Evolutionary conservation across 208 protist species (phyloP), one percentile per base, ranked within the genome.

Genomic region (Lotmaria passim): DNA sequence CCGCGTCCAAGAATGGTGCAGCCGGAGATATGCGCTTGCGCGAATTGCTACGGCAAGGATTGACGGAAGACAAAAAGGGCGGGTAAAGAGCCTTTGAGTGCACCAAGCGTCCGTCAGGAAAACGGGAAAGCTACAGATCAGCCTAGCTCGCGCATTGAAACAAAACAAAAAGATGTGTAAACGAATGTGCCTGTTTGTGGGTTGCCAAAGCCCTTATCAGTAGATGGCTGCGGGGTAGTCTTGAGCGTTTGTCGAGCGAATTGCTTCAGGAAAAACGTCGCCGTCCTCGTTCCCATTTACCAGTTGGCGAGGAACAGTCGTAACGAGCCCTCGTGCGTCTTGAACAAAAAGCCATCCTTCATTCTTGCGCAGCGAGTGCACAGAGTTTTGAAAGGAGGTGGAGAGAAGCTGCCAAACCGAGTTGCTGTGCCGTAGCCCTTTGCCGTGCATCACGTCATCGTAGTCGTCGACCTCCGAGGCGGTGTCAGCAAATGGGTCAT

Each of bases 331-430:
- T 30, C 66, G 33, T 28, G 75, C 63, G 47, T 85, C 70, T 41
- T 81, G 70, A 8, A 81, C 75, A 30, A 78, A 79, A 47, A 81
- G 63, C 79, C 70, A 79, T 0, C 72, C 76, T 33, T 85, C 79
- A 21, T 79, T 75, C 48, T 85, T 81, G 41, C 72, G 76, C 11
- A 81, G 56, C 1, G 79, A 79, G 30, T 69, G 65, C 12, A 81
- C 69, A 7, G 79, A 81, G 17, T 78, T 68, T 23, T 69, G 58
- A 39, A 74, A 81, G 15, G 75, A 78, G 7, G 63, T 74, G 28
- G 53, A 77, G 26, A 68, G 51, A 24, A 77, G 67, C 61, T 75
- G 36, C 50, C 59, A 59, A 21, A 63, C 21, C 12, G 73, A 62
- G 43, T 43, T 44, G 70, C 63, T 69, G 58, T 67, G 53, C 28